Evolutionary conservation across 129 eudicot species (phyloP), one percentile per base, ranked within the genome.

Genomic region (Escallonia herrerae): DNA sequence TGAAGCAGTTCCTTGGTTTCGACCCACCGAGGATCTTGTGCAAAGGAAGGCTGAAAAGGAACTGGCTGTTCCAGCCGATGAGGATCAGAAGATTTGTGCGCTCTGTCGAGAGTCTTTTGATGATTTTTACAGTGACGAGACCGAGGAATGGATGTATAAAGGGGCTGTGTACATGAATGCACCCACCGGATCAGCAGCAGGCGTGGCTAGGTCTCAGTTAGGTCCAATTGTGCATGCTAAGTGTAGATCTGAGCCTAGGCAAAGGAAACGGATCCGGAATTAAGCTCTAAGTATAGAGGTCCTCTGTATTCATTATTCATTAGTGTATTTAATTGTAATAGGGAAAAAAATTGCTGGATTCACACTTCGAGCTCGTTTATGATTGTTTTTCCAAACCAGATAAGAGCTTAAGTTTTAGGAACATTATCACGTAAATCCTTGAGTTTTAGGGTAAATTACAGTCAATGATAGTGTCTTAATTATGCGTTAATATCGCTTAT

Each of bases 71-170:
- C 96, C 95, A 15, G 97, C 97, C 56, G 97, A 91, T 43, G 97
- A 91, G 67, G 87, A 85, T 54, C 97, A 91, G 84, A 85, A 65
- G 45, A 77, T 62, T 7, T 91, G 97, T 75, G 95, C 90, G 7
- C 62, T 91, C 10, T 91, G 97, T 79, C 96, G 96, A 47, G 97
- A 91, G 71, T 75, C 95, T 11, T 91, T 91, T 74, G 96, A 83
- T 61, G 95, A 91, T 75, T 91, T 87, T 63, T 91, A 85, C 51
- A 87, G 97, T 62, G 96, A 91, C 66, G 97, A 91, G 62, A 83
- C 78, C 8, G 97, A 93, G 45, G 96, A 88, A 56, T 93, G 98
- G 98, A 93, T 93, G 98, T 93, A 88, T 68, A 86, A 80, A 68
- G 97, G 96, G 8, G 96, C 97, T 46, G 91, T 86, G 8, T 91